phyloP scores from a whole-genome alignment of 2,329 filamentous ascomycete species.

The Coniella lustricola region DNA sequence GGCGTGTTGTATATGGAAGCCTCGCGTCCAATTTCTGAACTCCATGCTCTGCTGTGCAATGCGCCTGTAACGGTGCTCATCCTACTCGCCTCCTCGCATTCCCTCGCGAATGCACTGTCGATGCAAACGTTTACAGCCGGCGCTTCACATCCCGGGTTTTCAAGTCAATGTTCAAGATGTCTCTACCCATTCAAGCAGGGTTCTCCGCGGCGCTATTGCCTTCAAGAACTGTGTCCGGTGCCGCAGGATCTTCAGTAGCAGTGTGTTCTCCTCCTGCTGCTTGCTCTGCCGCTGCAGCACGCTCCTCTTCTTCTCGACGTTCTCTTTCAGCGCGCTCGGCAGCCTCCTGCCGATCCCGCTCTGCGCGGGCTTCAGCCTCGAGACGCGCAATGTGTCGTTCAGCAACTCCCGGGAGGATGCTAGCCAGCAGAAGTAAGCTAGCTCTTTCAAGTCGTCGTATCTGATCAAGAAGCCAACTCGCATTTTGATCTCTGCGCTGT shows the following conservation, averaged over 20 bases:
- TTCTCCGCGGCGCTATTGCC: not conserved
- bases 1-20: too few species aligned
- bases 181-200: too few species aligned
- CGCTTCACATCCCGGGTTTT: too few species aligned
- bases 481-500: constrained; percentile 36
- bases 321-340: constrained; percentile 33
- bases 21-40: too few species aligned
- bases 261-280: not conserved
- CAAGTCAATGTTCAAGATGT: too few species aligned
- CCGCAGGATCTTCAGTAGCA: constrained; percentile 18
- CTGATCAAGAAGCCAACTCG: constrained; percentile 42
- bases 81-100: too few species aligned
- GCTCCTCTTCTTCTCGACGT: constrained; percentile 24
- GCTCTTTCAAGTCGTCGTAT: constrained; percentile 51
- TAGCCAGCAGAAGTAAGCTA: constrained; percentile 56
- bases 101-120: too few species aligned
- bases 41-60: too few species aligned
- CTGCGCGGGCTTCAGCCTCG: constrained; percentile 43
- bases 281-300: constrained; percentile 22
- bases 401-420: constrained; percentile 58
- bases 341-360: constrained; percentile 36
- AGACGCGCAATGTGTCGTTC: constrained; percentile 57
- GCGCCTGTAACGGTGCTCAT: too few species aligned
- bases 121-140: too few species aligned
- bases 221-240: not conserved